Conservation (phyloP, 2,329 filamentous ascomycete genomes). For the Fusarium agapanthi region DNA sequence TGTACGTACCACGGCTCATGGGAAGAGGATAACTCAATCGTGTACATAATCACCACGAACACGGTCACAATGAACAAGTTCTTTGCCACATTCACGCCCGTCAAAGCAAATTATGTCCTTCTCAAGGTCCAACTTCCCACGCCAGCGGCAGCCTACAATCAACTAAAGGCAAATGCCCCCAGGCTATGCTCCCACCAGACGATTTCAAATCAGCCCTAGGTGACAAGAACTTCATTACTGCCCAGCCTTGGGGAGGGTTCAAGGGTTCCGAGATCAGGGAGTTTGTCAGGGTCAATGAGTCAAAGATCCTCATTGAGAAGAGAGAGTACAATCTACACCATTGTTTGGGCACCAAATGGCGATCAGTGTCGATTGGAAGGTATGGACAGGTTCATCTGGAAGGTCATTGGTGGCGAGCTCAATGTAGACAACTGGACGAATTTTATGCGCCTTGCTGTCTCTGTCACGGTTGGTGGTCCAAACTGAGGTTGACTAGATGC, state of each 20-base stretch:
- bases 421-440: neutral
- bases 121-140: neutral
- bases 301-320: neutral
- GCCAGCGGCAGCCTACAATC: neutral
- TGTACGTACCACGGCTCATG: neutral
- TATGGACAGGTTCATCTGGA: neutral
- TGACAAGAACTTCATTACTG: neutral
- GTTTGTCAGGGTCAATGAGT: neutral
- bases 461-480: neutral
- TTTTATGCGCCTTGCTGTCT: neutral
- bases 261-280: neutral
- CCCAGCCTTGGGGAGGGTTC: neutral
- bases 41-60: neutral
- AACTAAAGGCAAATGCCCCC: neutral
- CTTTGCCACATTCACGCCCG: neutral
- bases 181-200: neutral
- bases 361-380: neutral
- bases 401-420: neutral
- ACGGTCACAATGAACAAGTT: fast-evolving
- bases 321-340: neutral
- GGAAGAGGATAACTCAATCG: neutral
- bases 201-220: neutral
- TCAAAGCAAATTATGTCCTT: neutral
- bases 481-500: neutral
- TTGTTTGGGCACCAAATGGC: neutral